Evolutionary conservation across 352 stramenopile species (phyloP), one percentile per base, ranked within the genome.

Genomic region (Aphanomyces euteiches): DNA sequence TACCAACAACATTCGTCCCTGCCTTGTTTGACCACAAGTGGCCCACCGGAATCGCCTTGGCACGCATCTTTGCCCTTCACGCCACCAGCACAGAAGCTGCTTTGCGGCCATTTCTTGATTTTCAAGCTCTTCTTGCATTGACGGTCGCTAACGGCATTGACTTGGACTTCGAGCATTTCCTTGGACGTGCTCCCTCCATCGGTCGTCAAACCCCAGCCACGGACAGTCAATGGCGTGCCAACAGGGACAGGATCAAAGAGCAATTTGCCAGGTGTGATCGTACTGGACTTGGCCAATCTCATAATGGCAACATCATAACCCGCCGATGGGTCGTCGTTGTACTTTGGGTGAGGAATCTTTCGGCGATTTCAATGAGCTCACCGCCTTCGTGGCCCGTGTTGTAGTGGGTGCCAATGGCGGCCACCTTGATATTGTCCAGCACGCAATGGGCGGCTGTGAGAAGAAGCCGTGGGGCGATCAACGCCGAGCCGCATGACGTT

Each of bases 381-480:
- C 77, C 80, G 56, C 84, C 78, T 4, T 68, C 45, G 15, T 74
- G 61, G 8, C 79, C 78, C 34, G 69, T 82, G 2, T 79, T 45
- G 75, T 82, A 85, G 71, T 86, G 78, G n/a, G 81, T 79, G n/a
- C 81, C 81, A 13, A 86, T 72, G 0, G 81, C 79, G 1, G 82
- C 79, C 75, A 83, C 82, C 28, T 69, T 71, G 28, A 73, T 78
- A 8, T n/a, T n/a, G 56, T 54, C 58, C 0, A 28, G 28, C 45
- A 78, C 76, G 72, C 80, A 91, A 69, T 91, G 82, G 0, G 82
- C 80, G 1, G 82, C 84, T 13, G 80, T 90, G 47, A 91, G 75
- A 19, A 91, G 76, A 47, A 86, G 79, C 43, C 72, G 84, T 17
- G 82, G 77, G 12, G 81, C 81, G 69, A 91, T 88, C 60, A 91